A percentile compares a stretch with the other conserved stretches of the same genome.
These are phyloP conservation scores for Mucor indicus DNA, from an alignment of 371 early-diverging fungal genomes.

Conservation along the genomic window DNA sequence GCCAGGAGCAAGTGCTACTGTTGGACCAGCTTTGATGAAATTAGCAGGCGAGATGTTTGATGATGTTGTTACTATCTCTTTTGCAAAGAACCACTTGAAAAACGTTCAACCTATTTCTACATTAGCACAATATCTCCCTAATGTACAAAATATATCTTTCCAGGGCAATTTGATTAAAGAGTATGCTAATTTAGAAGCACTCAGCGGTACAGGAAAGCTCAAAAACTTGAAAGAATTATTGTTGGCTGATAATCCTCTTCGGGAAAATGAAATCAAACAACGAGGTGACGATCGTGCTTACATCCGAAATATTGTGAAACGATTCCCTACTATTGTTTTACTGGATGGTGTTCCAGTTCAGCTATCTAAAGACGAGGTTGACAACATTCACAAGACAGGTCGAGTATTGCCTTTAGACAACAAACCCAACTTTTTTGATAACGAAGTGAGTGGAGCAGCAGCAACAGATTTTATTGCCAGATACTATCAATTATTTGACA, in stretches of 20 bases:
- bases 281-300: constrained; percentile 45
- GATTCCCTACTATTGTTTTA: constrained; percentile 53
- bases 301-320: constrained; percentile 33
- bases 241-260: constrained; percentile 52
- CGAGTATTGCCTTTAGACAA: constrained; percentile 30
- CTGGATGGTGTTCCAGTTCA: constrained; percentile 42
- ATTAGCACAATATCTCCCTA: constrained; percentile 49
- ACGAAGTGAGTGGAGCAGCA: constrained; percentile 21
- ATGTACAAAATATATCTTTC: constrained; percentile 55
- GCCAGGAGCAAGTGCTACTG: constrained; percentile 35
- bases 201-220: constrained; percentile 52
- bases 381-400: constrained; percentile 25
- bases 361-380: constrained; percentile 23
- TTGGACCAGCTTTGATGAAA: constrained; percentile 66
- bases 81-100: constrained; percentile 46
- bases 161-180: constrained; percentile 49
- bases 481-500: constrained; percentile 32
- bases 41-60: constrained; percentile 58
- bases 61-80: constrained; percentile 50
- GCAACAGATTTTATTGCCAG: constrained; percentile 27
- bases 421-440: constrained; percentile 32
- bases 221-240: constrained; percentile 48
- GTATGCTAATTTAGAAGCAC: constrained; percentile 45
- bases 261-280: constrained; percentile 41
- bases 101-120: constrained; percentile 53